Evolutionary conservation across 805 yeast species (phyloP).

Genomic region (Yamadazyma phyllophila): DNA sequence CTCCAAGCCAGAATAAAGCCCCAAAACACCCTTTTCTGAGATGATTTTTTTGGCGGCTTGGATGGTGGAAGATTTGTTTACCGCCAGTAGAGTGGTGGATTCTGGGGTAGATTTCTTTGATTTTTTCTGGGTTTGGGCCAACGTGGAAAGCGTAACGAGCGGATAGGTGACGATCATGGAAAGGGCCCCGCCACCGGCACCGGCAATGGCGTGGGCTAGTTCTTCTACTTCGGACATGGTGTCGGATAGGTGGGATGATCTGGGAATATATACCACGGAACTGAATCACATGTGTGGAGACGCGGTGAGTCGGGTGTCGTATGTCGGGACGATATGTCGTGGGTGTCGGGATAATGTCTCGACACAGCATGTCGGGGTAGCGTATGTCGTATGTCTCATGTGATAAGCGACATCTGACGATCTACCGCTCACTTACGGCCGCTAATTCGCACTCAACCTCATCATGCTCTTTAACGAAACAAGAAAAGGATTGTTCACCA

Average conservation of each 20-base stretch:
- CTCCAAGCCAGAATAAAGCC: conserved; percentile 82
- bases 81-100: background rate
- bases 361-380: no score
- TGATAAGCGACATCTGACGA: no score
- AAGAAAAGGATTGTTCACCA: conserved; percentile 31
- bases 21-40: conserved; percentile 58
- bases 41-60: conserved; percentile 42
- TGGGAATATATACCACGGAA: background rate
- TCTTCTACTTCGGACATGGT: conserved; percentile 21
- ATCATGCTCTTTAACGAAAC: conserved; percentile 25
- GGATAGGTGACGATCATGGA: conserved; percentile 90
- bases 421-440: no score
- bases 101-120: conserved; percentile 4
- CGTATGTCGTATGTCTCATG: no score
- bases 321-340: background rate
- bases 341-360: background rate
- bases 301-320: background rate
- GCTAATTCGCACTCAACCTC: no score
- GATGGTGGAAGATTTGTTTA: conserved; percentile 14
- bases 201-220: conserved; percentile 88
- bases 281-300: background rate
- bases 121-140: conserved; percentile 68
- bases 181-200: conserved; percentile 90
- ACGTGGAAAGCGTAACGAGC: conserved; percentile 77
- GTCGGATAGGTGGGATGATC: background rate